Evolutionary conservation across 345 rosid genomes (phyloP).

Genomic region (Reutealis trisperma): DNA sequence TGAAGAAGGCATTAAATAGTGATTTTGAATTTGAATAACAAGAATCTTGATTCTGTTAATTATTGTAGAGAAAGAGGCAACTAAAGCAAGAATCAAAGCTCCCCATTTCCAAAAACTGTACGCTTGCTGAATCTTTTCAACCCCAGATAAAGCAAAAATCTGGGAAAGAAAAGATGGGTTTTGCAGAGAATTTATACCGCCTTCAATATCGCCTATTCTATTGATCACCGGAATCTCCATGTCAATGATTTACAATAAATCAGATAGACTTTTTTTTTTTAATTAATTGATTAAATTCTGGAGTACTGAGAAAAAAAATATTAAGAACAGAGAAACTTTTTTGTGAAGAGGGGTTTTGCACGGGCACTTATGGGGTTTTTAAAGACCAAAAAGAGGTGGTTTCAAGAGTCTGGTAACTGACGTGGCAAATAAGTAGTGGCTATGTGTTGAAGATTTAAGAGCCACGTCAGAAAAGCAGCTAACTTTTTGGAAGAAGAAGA

Average conservation of each 20-base stretch:
- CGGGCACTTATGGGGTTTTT: slow-evolving; percentile 18
- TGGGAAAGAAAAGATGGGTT: slow-evolving; percentile 40
- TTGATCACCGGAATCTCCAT: slow-evolving; percentile 74
- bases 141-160: slow-evolving; percentile 33
- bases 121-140: slow-evolving; percentile 33
- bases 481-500: slow-evolving; percentile 1
- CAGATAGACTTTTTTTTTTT: not conserved
- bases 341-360: slow-evolving; percentile 5
- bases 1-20: not conserved
- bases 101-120: slow-evolving; percentile 68
- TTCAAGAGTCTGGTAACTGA: not conserved
- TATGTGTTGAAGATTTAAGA: not conserved
- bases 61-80: slow-evolving; percentile 60
- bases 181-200: slow-evolving; percentile 40
- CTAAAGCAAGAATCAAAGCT: slow-evolving; percentile 56
- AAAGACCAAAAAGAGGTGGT: slow-evolving; percentile 3
- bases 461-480: slow-evolving; percentile 29
- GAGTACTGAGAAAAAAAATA: not conserved
- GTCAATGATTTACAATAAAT: no score
- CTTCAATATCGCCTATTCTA: slow-evolving; percentile 61
- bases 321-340: not conserved
- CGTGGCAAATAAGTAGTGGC: slow-evolving; percentile 20
- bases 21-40: slow-evolving; percentile 35
- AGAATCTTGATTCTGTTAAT: slow-evolving; percentile 44
- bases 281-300: not conserved